Base-by-base conservation (phyloP, 805 yeast genomes). In the Kodamaea kaohsiungensis region DNA sequence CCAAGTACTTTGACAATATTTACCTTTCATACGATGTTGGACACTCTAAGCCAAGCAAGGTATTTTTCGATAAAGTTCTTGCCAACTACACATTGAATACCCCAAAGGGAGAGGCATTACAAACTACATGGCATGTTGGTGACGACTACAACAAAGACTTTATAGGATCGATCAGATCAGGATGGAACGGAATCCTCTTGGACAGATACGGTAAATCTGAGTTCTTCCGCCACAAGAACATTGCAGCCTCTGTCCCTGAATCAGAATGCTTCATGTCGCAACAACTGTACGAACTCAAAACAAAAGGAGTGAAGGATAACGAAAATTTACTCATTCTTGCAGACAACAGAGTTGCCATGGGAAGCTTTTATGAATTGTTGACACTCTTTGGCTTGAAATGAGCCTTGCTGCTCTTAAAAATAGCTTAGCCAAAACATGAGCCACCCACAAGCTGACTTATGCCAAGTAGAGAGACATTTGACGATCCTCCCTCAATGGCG, bases 41-140 rank as follows among this genome's bases (percentile, higher is more conserved):
- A 2, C 56, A 70, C 12, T 61, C 72, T 17, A 87, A 87, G 65
- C 91, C 91, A 0, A 69, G 75, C 48, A 63, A 65, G 3, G 63
- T 55, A 37, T 80, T 87, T 58, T 87, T 80, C 61, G 72, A 78
- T 17, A 51, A 59, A 12, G 75, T 79, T 2, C 48, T 72, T 2
- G 22, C 35, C 8, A 53, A 65, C 1, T 74, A 48, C 30, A 30
- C 66, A 50, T 53, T 69, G 37, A 52, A 58, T 3, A 52, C 52
- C 10, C 46, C 58, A 16, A 52, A 58, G 39, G 54, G 54, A 8
- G 57, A 61, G 10, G 54, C 50, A 25, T 52, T 69, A 16, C 63
- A 61, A 22, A 62, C 60, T 61, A 65, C 74, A 48, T 86, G 88
- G 89, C 93, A 87, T 64, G 69, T 86, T 48, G 93, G 93, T 0